phyloP scores from a whole-genome alignment of 1,139 yeast genomes.

The Geotrichum bryndzae region DNA sequence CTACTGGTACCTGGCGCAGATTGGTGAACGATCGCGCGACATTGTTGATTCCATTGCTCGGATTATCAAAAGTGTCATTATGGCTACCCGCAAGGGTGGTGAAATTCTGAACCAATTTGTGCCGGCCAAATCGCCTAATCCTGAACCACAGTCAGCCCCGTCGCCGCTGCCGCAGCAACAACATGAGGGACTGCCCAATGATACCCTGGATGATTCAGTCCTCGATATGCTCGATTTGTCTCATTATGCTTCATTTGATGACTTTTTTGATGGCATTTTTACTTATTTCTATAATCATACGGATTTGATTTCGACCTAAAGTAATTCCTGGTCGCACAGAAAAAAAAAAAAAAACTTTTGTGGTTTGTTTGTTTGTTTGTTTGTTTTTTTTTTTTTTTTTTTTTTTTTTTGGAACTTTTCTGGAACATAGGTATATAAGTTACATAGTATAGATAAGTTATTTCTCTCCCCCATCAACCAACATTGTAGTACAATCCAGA shows the following conservation, averaged over 20 bases:
- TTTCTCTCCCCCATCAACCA: too few relatives aligned
- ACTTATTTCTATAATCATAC: slow-evolving; percentile 8
- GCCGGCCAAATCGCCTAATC: not conserved
- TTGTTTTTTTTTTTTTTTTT: too few relatives aligned
- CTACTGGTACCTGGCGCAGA: slow-evolving; percentile 50
- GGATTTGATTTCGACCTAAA: slow-evolving; percentile 6
- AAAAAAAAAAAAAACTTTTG: too few relatives aligned
- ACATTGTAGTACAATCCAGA: too few relatives aligned
- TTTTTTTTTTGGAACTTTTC: too few relatives aligned
- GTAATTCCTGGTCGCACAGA: too few relatives aligned
- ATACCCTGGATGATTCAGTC: not conserved
- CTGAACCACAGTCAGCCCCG: slow-evolving; percentile 1
- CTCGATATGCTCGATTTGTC: slow-evolving; percentile 14
- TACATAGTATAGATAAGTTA: too few relatives aligned
- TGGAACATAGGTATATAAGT: too few relatives aligned
- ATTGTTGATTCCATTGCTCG: slow-evolving; percentile 52
- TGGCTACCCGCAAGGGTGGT: slow-evolving; percentile 21
- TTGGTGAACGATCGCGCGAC: slow-evolving; percentile 49
- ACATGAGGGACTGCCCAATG: not conserved
- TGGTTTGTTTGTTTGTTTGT: too few relatives aligned
- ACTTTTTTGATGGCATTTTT: slow-evolving; percentile 14
- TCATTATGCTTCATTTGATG: slow-evolving; percentile 13
- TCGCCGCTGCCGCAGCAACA: slow-evolving; percentile 1
- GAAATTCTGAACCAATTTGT: not conserved
- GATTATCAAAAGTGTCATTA: slow-evolving; percentile 46